A percentile compares a stretch with the other conserved stretches of the same genome.
Evolutionary conservation across 2,329 filamentous ascomycete genomes (phyloP).

Genomic region (Fusarium sacchari): DNA sequence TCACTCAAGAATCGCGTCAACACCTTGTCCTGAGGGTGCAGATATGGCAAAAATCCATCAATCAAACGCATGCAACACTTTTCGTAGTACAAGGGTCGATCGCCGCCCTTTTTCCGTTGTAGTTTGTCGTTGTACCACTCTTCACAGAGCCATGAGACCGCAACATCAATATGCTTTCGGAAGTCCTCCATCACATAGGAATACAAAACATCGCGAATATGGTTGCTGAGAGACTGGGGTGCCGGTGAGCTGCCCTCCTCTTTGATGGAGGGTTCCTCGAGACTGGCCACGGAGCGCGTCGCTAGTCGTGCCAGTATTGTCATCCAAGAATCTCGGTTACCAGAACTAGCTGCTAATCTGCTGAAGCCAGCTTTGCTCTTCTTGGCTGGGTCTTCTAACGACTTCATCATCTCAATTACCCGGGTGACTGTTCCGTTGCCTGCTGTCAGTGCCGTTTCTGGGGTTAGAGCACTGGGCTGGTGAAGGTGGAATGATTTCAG

Average conservation of each 20-base stretch:
- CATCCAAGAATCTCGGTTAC: conserved; percentile 90
- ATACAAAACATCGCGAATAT: conserved; percentile 83
- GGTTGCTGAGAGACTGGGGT: conserved; percentile 66
- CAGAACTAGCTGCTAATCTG: conserved; percentile 83
- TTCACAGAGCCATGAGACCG: conserved; percentile 93
- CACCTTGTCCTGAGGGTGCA: conserved; percentile 91
- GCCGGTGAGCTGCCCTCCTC: conserved; percentile 59
- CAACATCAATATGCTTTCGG: conserved; percentile 86
- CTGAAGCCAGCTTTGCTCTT: conserved; percentile 80
- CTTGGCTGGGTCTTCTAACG: conserved; percentile 74
- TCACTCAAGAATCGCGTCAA: conserved; percentile 92
- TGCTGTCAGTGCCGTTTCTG: conserved; percentile 76
- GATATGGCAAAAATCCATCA: conserved; percentile 87
- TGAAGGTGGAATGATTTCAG: conserved; percentile 84
- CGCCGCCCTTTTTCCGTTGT: conserved; percentile 53
- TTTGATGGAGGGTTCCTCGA: conserved; percentile 70
- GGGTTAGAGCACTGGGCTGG: conserved; percentile 76
- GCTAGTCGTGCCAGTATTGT: conserved; percentile 87
- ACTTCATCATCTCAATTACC: conserved; percentile 81
- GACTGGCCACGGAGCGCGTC: conserved; percentile 77
- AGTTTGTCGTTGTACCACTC: conserved; percentile 94
- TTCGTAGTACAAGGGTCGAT: conserved; percentile 75
- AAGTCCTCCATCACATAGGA: conserved; percentile 93
- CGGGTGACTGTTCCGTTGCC: conserved; percentile 79
- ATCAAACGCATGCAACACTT: conserved; percentile 83